Conservation (phyloP, 116 monocot species). For the Trichopus zeylanicus region DNA sequence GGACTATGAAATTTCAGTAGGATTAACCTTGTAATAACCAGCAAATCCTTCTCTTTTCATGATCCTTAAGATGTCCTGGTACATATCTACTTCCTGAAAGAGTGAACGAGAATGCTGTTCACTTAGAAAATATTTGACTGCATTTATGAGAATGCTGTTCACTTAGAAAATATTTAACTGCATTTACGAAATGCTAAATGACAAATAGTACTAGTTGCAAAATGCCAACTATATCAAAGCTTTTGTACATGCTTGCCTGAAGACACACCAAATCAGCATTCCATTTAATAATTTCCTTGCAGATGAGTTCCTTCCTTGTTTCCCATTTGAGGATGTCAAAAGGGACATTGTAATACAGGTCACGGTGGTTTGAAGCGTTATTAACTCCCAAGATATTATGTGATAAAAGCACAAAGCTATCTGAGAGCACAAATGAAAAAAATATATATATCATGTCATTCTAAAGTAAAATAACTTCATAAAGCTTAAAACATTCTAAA, state of each 20-base stretch:
- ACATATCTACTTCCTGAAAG: conserved; percentile 61
- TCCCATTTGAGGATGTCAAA: conserved; percentile 38
- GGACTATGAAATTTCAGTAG: background rate
- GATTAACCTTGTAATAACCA: conserved; percentile 47
- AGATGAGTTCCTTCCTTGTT: conserved; percentile 38
- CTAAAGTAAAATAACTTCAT: too few species aligned
- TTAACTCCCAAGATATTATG: conserved; percentile 58
- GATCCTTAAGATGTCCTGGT: conserved; percentile 24
- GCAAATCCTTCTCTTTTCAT: conserved; percentile 42
- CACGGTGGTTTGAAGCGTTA: conserved; percentile 41
- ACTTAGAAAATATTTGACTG: too few species aligned
- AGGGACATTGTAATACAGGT: conserved; percentile 47
- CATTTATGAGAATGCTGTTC: too few species aligned
- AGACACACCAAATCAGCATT: conserved; percentile 65
- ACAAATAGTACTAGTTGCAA: too few species aligned
- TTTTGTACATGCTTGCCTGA: conserved; percentile 31
- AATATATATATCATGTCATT: too few species aligned
- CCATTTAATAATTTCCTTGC: conserved; percentile 33
- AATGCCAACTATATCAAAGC: background rate
- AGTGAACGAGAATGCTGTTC: background rate
- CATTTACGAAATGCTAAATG: too few species aligned
- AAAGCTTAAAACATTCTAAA: too few species aligned
- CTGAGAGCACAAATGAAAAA: conserved; percentile 14
- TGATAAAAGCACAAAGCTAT: conserved; percentile 37
- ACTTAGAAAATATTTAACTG: too few species aligned